Evolutionary conservation across 352 stramenopile species (phyloP), one percentile per base, ranked within the genome.

Genomic region (Pythium oligandrum): DNA sequence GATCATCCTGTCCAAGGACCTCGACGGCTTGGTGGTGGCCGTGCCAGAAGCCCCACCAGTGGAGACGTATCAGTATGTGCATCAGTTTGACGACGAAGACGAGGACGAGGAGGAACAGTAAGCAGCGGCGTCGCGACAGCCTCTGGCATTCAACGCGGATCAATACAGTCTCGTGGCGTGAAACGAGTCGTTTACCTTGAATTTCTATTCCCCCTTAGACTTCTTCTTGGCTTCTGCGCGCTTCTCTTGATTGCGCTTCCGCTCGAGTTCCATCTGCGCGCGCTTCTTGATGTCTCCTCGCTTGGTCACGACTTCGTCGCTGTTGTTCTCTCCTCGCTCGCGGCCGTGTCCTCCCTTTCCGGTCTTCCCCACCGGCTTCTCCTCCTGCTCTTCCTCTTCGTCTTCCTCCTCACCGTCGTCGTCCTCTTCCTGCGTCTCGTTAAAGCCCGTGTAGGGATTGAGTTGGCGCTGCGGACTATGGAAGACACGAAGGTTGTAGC

Each of bases 11-110:
- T 69, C 76, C 49, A 90, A 94, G 68, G 77, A 83, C 48, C 73
- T 95, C 60, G 75, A 95, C 63, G 86, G 86, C n/a, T 70, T 95
- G 40, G 83, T 95, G 32, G 81, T 95, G 59, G 83, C 82, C 26
- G 86, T 95, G 53, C 86, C 86, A 4, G 86, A 95, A 66, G 78
- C 78, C 37, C 79, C 82, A 35, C 86, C 83, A 31, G 75, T 93
- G 40, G 83, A 94, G 63, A 90, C 73, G 37, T 95, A 88, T 68
- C 49, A 74, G 64, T 95, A 95, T 69, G 68, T 76, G 35, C 84
- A 95, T 63, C 73, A 93, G 68, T 95, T 86, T 64, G 85, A 95
- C 33, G 83, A 93, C 59, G 79, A 93, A 48, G 67, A 80, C 60
- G 79, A 86, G 56, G 76, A 90, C 9, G 68, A 88, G 40, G 54